phyloP scores from a whole-genome alignment of 768 basidiomycete species.

The Chalciporus pseudorubinellus region DNA sequence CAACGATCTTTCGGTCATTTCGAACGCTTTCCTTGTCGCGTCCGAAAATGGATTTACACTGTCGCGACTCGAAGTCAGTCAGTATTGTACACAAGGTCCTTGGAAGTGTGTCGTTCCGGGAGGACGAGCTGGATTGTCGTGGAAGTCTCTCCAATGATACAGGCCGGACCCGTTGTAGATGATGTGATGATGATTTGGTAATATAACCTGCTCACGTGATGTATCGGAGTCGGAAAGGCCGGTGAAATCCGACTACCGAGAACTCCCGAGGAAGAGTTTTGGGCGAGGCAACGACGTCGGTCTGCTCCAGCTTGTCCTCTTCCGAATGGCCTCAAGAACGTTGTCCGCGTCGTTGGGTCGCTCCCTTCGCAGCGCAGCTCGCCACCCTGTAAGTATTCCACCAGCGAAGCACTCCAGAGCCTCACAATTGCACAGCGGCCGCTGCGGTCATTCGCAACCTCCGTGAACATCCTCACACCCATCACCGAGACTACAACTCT shows the following conservation, averaged over 20 bases:
- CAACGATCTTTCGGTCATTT: slow-evolving; percentile 1
- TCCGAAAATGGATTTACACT: slow-evolving; percentile 56
- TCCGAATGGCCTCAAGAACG: slow-evolving; percentile 46
- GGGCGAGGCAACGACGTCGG: neutral
- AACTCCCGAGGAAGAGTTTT: slow-evolving; percentile 31
- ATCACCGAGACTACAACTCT: slow-evolving; percentile 90
- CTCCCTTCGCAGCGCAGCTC: slow-evolving; percentile 38
- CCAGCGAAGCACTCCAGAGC: no score
- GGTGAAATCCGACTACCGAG: slow-evolving; percentile 29
- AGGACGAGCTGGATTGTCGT: slow-evolving; percentile 17
- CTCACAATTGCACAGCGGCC: slow-evolving; percentile 38
- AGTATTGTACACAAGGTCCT: slow-evolving; percentile 16
- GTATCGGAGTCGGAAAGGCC: slow-evolving; percentile 22
- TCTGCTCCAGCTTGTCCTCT: slow-evolving; percentile 16
- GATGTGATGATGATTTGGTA: no score
- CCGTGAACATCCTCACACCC: slow-evolving; percentile 62
- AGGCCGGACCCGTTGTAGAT: no score
- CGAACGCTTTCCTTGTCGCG: slow-evolving; percentile 40
- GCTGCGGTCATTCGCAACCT: slow-evolving; percentile 73
- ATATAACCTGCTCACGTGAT: slow-evolving; percentile 8
- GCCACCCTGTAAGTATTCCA: slow-evolving; percentile 33
- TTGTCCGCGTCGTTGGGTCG: slow-evolving; percentile 45
- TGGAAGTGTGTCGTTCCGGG: slow-evolving; percentile 48
- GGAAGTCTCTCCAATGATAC: neutral
- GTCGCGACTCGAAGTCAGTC: slow-evolving; percentile 20